Base-by-base conservation (phyloP, 306 rosid species). In the Vicia faba region DNA sequence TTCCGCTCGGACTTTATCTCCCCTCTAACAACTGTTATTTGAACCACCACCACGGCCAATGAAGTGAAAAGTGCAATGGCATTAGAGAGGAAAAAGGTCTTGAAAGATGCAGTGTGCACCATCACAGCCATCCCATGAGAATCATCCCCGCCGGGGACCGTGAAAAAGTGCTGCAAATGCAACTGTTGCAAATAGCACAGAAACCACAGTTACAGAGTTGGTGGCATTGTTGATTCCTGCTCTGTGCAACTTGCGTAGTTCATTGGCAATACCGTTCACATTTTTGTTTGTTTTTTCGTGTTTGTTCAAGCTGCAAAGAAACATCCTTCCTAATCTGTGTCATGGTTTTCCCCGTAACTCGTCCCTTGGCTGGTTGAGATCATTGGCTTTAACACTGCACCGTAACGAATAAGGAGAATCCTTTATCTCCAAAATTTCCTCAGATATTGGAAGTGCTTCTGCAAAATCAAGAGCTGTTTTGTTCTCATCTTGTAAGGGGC, bases 401-500 rank as follows among this genome's bases (percentile, higher is more conserved):
- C 96, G 8, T 54, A 65, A 38, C 77, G 89, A 60, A 83, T 64
- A 51, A 92, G 68, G 67, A n/a, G 75, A 83, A 8, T 89, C 89
- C 70, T 68, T 86, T 33, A 89, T 85, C 70, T 70, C 85, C 45
- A 78, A 49, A 50, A 73, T 72, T 71, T 92, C 96, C 75, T 85
- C 96, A 0, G 93, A 84, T 41, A 85, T 73, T 7, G 85, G 82
- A 31, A 92, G 93, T 62, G 84, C 95, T 83, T 86, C 96, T 0
- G 89, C 95, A 71, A 92, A 78, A 83, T 92, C 98, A 11, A 86
- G 82, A 63, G 96, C 75, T 59, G 98, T 92, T 84, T 86, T 89
- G 59, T 66, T 85, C 48, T 87, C 96, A n/a, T 84, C 92, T 86
- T 65, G 91, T 80, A 55, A 92, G 53, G 16, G 88, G 88, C 88